These are phyloP conservation scores for Coemansia asiatica DNA, from an alignment of 192 early-diverging fungal species.

Conservation along the genomic window DNA sequence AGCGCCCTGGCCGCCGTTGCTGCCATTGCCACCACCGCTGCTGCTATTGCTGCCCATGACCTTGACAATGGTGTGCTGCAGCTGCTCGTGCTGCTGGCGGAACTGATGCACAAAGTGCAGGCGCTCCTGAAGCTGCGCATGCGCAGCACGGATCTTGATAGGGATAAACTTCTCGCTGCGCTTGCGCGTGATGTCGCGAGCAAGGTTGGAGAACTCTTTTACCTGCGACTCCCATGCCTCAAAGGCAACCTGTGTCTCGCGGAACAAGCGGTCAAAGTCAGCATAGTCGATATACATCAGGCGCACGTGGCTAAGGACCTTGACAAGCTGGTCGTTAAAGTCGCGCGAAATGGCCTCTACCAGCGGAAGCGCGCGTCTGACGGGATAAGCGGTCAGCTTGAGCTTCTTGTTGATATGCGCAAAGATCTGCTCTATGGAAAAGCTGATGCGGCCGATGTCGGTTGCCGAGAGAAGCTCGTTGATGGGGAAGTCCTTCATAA, in stretches of 20 bases:
- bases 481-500: slow-evolving; percentile 99
- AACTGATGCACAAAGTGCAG: slow-evolving; percentile 87
- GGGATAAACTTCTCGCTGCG: slow-evolving; percentile 92
- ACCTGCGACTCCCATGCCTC: slow-evolving; percentile 90
- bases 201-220: slow-evolving; percentile 94
- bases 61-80: slow-evolving; percentile 92
- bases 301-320: slow-evolving; percentile 81
- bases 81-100: slow-evolving; percentile 95
- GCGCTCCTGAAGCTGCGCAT: slow-evolving; percentile 92
- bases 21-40: slow-evolving; percentile 12
- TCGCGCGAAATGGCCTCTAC: slow-evolving; percentile 96
- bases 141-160: slow-evolving; percentile 91
- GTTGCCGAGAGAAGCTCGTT: slow-evolving; percentile 95
- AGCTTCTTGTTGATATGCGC: slow-evolving; percentile 97
- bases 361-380: slow-evolving; percentile 86
- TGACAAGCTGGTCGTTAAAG: slow-evolving; percentile 87
- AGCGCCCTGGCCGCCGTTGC: slow-evolving; percentile 9
- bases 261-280: slow-evolving; percentile 85
- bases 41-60: slow-evolving; percentile 71
- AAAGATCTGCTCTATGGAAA: slow-evolving; percentile 82
- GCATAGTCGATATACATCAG: slow-evolving; percentile 93
- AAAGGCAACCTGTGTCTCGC: slow-evolving; percentile 85
- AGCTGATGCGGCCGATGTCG: slow-evolving; percentile 80
- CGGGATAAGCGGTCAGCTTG: slow-evolving; percentile 87
- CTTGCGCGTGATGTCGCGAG: slow-evolving; percentile 92